Conservation (phyloP, 2,329 filamentous ascomycete species). For the Calonectria pseudoturangicola region DNA sequence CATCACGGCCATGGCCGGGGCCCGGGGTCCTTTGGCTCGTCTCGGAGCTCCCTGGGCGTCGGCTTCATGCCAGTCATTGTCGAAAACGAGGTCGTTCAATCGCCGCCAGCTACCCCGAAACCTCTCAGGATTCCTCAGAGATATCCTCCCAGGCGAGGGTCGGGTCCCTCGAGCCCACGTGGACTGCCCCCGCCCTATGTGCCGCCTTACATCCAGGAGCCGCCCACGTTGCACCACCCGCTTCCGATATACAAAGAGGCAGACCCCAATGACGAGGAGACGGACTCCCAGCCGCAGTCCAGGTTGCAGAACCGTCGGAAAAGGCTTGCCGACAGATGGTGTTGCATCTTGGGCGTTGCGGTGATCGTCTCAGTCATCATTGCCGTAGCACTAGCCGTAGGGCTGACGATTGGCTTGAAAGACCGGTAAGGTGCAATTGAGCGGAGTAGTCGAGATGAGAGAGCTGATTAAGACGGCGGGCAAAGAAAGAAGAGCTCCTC, state of each 20-base stretch:
- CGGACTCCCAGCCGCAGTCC: conserved; percentile 39
- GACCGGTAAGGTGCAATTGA: conserved; percentile 56
- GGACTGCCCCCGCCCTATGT: conserved; percentile 53
- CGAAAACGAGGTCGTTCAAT: conserved; percentile 58
- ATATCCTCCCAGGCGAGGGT: conserved; percentile 46
- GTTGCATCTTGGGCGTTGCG: conserved; percentile 58
- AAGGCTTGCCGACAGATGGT: conserved; percentile 47
- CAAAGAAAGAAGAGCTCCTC: conserved; percentile 1
- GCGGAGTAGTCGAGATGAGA: background rate
- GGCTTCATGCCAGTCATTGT: conserved; percentile 62
- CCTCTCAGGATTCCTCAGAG: conserved; percentile 56
- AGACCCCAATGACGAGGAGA: conserved; percentile 38
- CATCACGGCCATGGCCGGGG: conserved; percentile 46
- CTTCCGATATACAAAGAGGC: conserved; percentile 51
- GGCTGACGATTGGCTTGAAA: conserved; percentile 63
- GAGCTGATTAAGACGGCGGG: conserved; percentile 21
- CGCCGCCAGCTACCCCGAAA: conserved; percentile 42
- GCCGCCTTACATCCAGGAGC: conserved; percentile 41
- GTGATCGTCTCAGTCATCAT: conserved; percentile 56
- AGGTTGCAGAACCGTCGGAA: conserved; percentile 34
- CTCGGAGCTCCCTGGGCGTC: conserved; percentile 54
- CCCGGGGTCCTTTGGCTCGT: conserved; percentile 46
- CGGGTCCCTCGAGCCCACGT: conserved; percentile 34
- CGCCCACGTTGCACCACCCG: conserved; percentile 43
- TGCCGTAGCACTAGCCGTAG: conserved; percentile 62